These are phyloP conservation scores for Ogataea sp. DNA, from an alignment of 805 yeast genomes.

Conservation along the genomic window DNA sequence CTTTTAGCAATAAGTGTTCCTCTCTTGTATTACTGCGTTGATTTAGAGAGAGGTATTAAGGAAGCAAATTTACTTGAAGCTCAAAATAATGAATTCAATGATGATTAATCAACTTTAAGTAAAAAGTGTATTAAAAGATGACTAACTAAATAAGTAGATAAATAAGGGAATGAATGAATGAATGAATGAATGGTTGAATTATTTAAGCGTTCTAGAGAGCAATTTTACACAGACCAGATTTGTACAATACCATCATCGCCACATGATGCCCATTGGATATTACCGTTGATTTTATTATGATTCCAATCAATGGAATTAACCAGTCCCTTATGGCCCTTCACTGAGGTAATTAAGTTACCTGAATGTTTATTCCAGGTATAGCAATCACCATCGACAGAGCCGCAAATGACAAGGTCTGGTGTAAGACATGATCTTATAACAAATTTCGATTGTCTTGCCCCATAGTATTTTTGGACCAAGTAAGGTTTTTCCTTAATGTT, in stretches of 20 bases:
- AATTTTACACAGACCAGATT: slow-evolving; percentile 53
- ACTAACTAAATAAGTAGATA: background rate
- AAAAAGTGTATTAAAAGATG: background rate
- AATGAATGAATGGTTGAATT: too few relatives aligned
- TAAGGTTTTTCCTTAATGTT: slow-evolving; percentile 45
- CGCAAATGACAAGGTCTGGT: slow-evolving; percentile 61
- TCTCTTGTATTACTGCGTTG: slow-evolving; percentile 38
- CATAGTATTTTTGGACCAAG: slow-evolving; percentile 55
- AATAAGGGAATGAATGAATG: background rate
- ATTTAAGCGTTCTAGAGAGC: too few relatives aligned
- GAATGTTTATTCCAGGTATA: slow-evolving; percentile 72
- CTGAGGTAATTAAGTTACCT: slow-evolving; percentile 54
- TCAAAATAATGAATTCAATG: slow-evolving; percentile 17
- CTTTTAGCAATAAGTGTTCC: slow-evolving; percentile 51
- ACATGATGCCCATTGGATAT: slow-evolving; percentile 51
- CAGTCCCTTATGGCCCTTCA: slow-evolving; percentile 55
- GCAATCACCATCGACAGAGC: slow-evolving; percentile 73
- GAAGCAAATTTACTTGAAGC: slow-evolving; percentile 16
- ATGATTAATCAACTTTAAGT: slow-evolving; percentile 8
- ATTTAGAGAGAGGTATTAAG: slow-evolving; percentile 52
- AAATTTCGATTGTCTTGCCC: slow-evolving; percentile 62
- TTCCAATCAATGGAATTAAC: slow-evolving; percentile 82
- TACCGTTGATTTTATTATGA: slow-evolving; percentile 20
- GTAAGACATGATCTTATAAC: slow-evolving; percentile 77
- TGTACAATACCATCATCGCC: slow-evolving; percentile 74